Conservation (phyloP, 176 grass and related monocot genomes). For the Typha latifolia region DNA sequence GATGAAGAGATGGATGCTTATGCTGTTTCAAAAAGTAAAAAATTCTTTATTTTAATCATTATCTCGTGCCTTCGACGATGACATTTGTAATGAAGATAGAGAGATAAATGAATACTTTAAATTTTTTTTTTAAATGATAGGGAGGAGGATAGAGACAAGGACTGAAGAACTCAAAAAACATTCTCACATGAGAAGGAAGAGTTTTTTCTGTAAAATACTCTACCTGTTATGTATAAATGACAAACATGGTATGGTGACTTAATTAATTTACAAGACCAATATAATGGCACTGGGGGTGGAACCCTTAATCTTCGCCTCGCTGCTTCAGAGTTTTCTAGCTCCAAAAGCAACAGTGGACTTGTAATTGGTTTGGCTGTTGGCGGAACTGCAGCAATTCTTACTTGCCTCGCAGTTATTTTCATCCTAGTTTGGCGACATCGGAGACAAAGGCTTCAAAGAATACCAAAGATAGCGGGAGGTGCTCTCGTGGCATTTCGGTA, state of each 20-base stretch:
- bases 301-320: slow-evolving; percentile 43
- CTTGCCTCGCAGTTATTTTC: slow-evolving; percentile 9
- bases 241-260: slow-evolving; percentile 41
- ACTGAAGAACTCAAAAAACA: no score
- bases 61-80: no score
- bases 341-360: slow-evolving; percentile 9
- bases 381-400: not conserved
- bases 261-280: slow-evolving; percentile 37
- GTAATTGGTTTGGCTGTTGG: slow-evolving; percentile 2
- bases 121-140: no score
- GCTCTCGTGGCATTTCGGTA: slow-evolving; percentile 25
- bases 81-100: no score
- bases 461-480: slow-evolving; percentile 1
- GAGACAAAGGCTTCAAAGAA: not conserved
- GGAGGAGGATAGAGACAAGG: no score
- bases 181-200: no score
- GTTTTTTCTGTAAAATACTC: no score
- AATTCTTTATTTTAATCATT: no score
- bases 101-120: no score
- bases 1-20: no score
- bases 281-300: slow-evolving; percentile 17
- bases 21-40: no score
- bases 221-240: no score
- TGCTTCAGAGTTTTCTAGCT: slow-evolving; percentile 20
- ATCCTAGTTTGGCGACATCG: slow-evolving; percentile 9